A percentile compares a stretch with the other conserved stretches of the same genome.
Evolutionary conservation across 208 protist genomes (phyloP).

Genomic region (Herpetomonas samuelpessoai): DNA sequence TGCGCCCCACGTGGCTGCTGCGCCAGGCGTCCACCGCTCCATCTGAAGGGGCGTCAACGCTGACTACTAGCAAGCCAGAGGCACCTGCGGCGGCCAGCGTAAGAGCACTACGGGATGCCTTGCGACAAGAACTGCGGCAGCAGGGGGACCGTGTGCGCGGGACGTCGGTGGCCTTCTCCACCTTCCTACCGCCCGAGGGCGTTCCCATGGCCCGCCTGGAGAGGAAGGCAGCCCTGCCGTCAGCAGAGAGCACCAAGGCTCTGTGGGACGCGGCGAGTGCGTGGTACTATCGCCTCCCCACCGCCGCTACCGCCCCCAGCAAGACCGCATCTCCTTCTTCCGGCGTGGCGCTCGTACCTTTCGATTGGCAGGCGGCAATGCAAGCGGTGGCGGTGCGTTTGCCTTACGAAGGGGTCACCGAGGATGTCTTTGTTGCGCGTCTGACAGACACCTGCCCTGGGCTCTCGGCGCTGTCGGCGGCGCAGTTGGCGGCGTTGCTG

Average conservation of each 20-base stretch:
- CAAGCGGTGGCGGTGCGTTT: slow-evolving; percentile 24
- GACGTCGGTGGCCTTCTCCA: too few relatives aligned
- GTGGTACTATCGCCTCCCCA: not conserved
- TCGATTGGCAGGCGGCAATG: slow-evolving; percentile 50
- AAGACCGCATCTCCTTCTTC: not conserved
- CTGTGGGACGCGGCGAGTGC: slow-evolving; percentile 1
- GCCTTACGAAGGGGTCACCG: slow-evolving; percentile 64
- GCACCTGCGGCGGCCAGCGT: too few relatives aligned
- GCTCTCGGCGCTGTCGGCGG: slow-evolving; percentile 4
- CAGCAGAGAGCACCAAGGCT: not conserved
- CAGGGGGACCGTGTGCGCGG: too few relatives aligned
- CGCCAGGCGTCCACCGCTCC: too few relatives aligned
- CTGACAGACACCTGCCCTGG: slow-evolving; percentile 20
- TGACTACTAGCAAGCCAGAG: too few relatives aligned
- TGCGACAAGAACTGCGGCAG: too few relatives aligned
- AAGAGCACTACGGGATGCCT: too few relatives aligned
- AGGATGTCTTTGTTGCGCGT: slow-evolving; percentile 29
- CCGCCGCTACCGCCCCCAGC: not conserved
- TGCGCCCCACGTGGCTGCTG: too few relatives aligned
- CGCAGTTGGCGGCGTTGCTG: slow-evolving; percentile 6
- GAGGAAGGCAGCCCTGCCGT: too few relatives aligned
- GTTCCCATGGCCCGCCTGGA: too few relatives aligned
- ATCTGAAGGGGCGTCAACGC: too few relatives aligned
- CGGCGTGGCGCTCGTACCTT: slow-evolving; percentile 21
- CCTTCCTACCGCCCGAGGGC: too few relatives aligned